Evolutionary conservation across 495 filamentous ascomycete species (phyloP).

Genomic region (Xylaria venustula): DNA sequence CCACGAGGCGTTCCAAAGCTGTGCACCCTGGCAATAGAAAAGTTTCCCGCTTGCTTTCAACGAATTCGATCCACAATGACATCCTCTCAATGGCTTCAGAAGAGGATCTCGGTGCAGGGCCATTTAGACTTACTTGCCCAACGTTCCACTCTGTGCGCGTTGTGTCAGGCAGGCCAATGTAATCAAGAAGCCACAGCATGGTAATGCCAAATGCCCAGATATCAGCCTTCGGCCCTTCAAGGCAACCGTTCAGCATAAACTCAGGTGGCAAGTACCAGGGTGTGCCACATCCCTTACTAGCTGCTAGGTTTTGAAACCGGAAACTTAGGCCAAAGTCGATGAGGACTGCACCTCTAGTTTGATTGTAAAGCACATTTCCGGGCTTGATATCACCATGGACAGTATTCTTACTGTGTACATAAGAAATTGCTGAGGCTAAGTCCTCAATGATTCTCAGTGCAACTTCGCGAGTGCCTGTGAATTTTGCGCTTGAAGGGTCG

Average conservation of each 20-base stretch:
- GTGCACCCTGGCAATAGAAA: too few species aligned
- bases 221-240: neutral
- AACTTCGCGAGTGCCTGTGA: neutral
- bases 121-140: neutral
- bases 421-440: neutral
- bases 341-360: neutral
- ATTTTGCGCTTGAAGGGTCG: neutral
- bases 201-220: neutral
- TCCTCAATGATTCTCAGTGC: neutral
- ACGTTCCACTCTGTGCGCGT: neutral
- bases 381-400: conserved; percentile 8
- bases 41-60: too few species aligned
- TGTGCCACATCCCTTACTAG: neutral
- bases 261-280: conserved; percentile 5
- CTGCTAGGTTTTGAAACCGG: neutral
- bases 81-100: neutral
- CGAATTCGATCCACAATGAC: neutral
- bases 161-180: neutral
- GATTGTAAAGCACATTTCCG: neutral
- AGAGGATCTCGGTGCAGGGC: neutral
- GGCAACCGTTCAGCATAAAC: neutral
- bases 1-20: too few species aligned
- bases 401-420: neutral
- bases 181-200: neutral
- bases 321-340: conserved; percentile 1